These are phyloP conservation scores for Russula sp. DNA, from an alignment of 768 basidiomycete species.

Conservation along the genomic window DNA sequence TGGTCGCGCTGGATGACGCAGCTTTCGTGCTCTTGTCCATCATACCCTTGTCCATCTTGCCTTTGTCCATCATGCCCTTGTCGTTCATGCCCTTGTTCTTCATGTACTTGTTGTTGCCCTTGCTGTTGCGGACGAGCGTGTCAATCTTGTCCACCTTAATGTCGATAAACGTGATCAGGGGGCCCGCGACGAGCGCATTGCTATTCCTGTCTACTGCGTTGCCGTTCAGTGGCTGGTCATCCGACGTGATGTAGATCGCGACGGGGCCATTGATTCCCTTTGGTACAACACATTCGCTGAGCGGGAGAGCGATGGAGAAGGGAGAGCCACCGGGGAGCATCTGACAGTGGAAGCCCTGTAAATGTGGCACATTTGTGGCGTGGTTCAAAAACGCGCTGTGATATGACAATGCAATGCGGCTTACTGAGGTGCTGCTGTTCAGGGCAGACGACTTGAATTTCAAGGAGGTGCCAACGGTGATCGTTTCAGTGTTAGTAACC, in stretches of 20 bases:
- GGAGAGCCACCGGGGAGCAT: conserved; percentile 62
- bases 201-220: conserved; percentile 50
- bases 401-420: conserved; percentile 4
- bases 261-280: conserved; percentile 64
- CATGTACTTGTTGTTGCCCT: neutral
- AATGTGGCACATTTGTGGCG: neutral
- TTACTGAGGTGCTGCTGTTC: conserved; percentile 42
- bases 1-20: neutral
- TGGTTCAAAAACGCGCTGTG: neutral
- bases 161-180: conserved; percentile 61
- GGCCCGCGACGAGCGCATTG: conserved; percentile 59
- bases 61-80: no score
- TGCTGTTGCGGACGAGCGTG: conserved; percentile 34
- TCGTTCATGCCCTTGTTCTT: no score
- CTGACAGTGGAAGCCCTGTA: conserved; percentile 59
- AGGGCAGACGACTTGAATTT: conserved; percentile 52
- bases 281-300: conserved; percentile 58
- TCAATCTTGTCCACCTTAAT: conserved; percentile 45
- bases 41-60: no score
- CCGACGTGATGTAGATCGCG: conserved; percentile 60
- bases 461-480: conserved; percentile 52
- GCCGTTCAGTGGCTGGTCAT: conserved; percentile 54
- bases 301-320: conserved; percentile 49
- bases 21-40: neutral
- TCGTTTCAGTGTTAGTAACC: conserved; percentile 55